Base-by-base conservation (phyloP, 164 flowering plant species). In the Piper betle region DNA sequence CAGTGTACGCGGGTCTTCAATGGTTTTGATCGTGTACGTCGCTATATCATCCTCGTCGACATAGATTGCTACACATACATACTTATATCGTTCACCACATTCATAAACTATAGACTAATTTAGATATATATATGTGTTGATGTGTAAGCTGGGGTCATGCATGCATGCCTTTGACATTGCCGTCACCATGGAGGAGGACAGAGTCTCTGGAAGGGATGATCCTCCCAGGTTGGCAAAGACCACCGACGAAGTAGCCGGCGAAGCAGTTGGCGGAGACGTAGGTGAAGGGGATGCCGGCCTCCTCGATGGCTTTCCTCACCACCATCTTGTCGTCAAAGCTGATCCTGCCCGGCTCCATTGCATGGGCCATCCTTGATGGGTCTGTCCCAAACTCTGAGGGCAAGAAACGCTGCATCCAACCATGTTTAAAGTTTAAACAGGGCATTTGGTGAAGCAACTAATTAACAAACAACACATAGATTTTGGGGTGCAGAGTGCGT, bases 31-130 rank as follows among this genome's bases (percentile, higher is more conserved):
- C 0, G 88, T 74, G 68, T 83, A 87, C 48, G 71, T 78, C 0
- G 83, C 91, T 16, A 87, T 69, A 58, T 85, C 91, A 68, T 82
- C 83, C 68, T 83, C 91, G 19, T 78, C 87, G 19, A 85, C 66
- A 65, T 55, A 83, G 19, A 83, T 72, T 11, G 76, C 93, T 84
- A 82, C 66, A 25, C 20, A 39, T 3, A 48, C 38, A 61, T 37
- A 6, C 37, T 16, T 20, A 37, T 55, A 11, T 13, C 4, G 4
- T 4, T 2, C 37, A 4, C 38, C 25, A n/a, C 57, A 55, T 19
- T 12, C 11, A 19, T 55, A 19, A 55, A 10, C 19, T 5, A 17
- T 48, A 48, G 52, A 48, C 16, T 9, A 48, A 48, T 25, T 25
- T 25, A 25, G 33, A 25, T 25, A 25, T 42, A 15, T 54, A 16